phyloP scores from a whole-genome alignment of 305 asterid genomes.

The Solanum chacoense region DNA sequence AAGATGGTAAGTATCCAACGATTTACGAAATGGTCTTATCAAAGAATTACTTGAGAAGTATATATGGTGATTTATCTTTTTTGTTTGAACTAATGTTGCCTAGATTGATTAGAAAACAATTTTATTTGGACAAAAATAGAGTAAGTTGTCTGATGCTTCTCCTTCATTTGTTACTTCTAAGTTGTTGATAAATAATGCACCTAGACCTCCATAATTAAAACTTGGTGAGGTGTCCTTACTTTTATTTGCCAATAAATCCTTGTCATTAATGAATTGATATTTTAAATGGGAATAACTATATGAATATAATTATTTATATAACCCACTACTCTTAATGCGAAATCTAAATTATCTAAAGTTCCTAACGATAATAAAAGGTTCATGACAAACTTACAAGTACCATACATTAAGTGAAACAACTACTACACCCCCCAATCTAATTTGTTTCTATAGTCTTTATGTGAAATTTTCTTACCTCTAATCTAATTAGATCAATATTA shows the following conservation, averaged over 20 bases:
- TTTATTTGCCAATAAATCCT: background rate
- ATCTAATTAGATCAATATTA: background rate
- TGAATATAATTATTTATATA: no score
- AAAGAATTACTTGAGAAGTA: background rate
- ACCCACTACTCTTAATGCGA: background rate
- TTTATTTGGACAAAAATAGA: background rate
- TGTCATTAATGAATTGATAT: background rate
- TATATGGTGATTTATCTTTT: background rate
- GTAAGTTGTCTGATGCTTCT: background rate
- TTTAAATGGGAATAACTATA: background rate
- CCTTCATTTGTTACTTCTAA: background rate
- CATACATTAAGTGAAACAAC: background rate
- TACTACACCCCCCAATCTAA: background rate
- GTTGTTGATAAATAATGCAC: background rate
- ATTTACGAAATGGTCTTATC: background rate
- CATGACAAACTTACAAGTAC: background rate
- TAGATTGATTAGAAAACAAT: background rate
- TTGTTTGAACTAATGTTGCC: background rate
- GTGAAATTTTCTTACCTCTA: background rate
- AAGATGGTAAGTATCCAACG: background rate
- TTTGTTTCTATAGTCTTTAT: background rate
- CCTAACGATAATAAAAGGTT: background rate
- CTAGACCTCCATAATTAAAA: background rate
- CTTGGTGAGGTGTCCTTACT: background rate
- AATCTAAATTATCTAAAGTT: background rate